Evolutionary conservation across 1,284 basidiomycete genomes (phyloP), one percentile per base, ranked within the genome.

Genomic region (Puccinia sorghi): DNA sequence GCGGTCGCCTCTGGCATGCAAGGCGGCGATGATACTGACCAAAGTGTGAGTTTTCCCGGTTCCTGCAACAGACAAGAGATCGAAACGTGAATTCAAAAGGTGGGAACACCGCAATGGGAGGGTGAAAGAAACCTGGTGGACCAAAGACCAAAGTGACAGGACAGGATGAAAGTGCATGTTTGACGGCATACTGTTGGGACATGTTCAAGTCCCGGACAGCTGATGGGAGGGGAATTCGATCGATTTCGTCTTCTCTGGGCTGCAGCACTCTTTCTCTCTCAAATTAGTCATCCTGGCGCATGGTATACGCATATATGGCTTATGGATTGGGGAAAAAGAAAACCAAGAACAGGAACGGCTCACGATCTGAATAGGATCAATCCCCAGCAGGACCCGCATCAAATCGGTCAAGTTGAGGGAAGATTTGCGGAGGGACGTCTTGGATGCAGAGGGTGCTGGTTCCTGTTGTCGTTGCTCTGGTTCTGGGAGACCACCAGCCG

Each of bases 1-100:
- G 3, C 85, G 83, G 71, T 86, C 84, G 41, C 83, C 83, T 83
- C 78, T 89, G 86, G 74, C 77, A n/a, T 80, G n/a, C 43, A 77
- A 39, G 20, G 59, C 71, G 27, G 75, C 63, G 43, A 77, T 70
- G 54, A 66, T 76, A 67, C 79, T 67, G 17, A 72, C 78, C 37
- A 72, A 73, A 17, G 75, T 77, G 50, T 77, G 75, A 32, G 75
- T 77, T 59, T 77, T 77, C 22, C 66, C 75, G 20, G 75, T 77
- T 25, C 75, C 75, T 77, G 48, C 37, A 67, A 37, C 57, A 32
- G 32, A 32, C 32, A 32, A 32, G 32, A 32, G 32, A 32, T 32
- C 32, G 32, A 1, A 32, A 32, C 32, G 32, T 32, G 32, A 32
- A 4, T 32, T 32, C 2, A 32, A 32, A 32, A 32, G 32, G 32